Evolutionary conservation across 2,329 filamentous ascomycete species (phyloP).

Genomic region (Clarireedia sp.): DNA sequence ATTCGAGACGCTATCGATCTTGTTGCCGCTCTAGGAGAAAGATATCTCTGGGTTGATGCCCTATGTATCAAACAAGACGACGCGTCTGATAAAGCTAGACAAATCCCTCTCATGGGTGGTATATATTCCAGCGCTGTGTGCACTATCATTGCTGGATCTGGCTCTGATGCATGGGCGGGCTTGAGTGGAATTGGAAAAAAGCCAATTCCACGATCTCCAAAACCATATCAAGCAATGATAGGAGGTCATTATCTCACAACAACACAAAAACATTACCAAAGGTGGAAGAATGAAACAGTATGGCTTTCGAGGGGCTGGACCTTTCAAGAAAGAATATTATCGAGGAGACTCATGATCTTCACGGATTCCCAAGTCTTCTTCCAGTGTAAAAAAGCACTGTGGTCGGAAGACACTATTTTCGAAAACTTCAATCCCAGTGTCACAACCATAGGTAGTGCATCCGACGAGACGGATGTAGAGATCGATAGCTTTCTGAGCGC

Average conservation of each 20-base stretch:
- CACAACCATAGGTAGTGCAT: not conserved
- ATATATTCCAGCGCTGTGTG: slow-evolving; percentile 16
- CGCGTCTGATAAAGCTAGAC: not conserved
- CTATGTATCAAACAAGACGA: slow-evolving; percentile 11
- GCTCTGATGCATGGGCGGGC: slow-evolving; percentile 18
- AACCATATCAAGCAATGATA: not conserved
- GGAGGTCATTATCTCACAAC: not conserved
- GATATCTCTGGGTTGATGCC: slow-evolving; percentile 17
- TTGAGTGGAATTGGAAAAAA: slow-evolving; percentile 3
- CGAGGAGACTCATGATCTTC: slow-evolving; percentile 8
- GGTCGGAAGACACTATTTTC: slow-evolving; percentile 4
- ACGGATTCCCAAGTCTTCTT: slow-evolving; percentile 6
- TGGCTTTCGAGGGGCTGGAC: slow-evolving; percentile 9
- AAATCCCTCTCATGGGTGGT: slow-evolving; percentile 13
- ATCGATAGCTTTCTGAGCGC: not conserved
- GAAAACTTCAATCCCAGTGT: not conserved
- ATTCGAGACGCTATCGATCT: slow-evolving; percentile 18
- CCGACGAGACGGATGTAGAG: not conserved
- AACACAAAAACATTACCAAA: slow-evolving; percentile 4
- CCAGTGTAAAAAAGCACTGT: slow-evolving; percentile 1
- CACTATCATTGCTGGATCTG: slow-evolving; percentile 17
- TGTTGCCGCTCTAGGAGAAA: slow-evolving; percentile 15
- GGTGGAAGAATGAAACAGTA: not conserved
- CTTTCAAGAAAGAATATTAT: slow-evolving; percentile 9
- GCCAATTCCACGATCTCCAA: not conserved